These are phyloP conservation scores for Penicillium concentricum DNA, from an alignment of 2,329 filamentous ascomycete genomes.

Conservation along the genomic window DNA sequence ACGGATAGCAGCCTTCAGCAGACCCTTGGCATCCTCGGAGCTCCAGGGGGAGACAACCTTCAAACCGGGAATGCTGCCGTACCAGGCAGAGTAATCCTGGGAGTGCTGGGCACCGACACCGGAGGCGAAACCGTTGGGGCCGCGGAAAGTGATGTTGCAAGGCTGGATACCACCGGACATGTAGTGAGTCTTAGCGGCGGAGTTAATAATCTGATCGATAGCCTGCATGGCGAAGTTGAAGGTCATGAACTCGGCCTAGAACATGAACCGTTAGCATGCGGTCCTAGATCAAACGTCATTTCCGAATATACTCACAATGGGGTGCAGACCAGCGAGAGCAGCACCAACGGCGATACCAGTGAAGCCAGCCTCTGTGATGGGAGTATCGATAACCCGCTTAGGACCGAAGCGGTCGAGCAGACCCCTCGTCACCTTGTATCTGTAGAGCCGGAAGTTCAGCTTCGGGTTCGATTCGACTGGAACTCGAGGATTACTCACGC, in stretches of 20 bases:
- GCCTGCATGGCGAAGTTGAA: conserved; percentile 99
- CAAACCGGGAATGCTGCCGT: conserved; percentile 93
- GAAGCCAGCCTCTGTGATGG: conserved; percentile 98
- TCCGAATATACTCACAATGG: conserved; percentile 66
- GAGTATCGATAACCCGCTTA: conserved; percentile 95
- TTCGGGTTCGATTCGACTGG: conserved; percentile 1
- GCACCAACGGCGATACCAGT: conserved; percentile 89
- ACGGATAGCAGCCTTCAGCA: conserved; percentile 95
- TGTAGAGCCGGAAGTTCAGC: conserved; percentile 43
- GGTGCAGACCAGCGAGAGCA: conserved; percentile 89
- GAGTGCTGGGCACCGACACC: conserved; percentile 98
- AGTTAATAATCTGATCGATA: conserved; percentile 99
- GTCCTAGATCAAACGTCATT: not conserved
- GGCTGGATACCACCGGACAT: conserved; percentile 99
- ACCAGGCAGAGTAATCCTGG: conserved; percentile 98
- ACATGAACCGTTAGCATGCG: conserved; percentile 7
- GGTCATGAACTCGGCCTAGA: conserved; percentile 98
- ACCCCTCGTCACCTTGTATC: conserved; percentile 98
- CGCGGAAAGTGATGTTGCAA: conserved; percentile 99
- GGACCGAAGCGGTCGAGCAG: conserved; percentile 95
- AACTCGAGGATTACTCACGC: conserved; percentile 55
- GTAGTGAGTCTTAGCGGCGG: conserved; percentile 97
- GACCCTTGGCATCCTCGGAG: conserved; percentile 95
- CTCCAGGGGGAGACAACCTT: conserved; percentile 98
- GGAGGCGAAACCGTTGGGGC: conserved; percentile 94